These are phyloP conservation scores for Funneliformis mosseae DNA, from an alignment of 192 early-diverging fungal genomes.

Conservation along the genomic window DNA sequence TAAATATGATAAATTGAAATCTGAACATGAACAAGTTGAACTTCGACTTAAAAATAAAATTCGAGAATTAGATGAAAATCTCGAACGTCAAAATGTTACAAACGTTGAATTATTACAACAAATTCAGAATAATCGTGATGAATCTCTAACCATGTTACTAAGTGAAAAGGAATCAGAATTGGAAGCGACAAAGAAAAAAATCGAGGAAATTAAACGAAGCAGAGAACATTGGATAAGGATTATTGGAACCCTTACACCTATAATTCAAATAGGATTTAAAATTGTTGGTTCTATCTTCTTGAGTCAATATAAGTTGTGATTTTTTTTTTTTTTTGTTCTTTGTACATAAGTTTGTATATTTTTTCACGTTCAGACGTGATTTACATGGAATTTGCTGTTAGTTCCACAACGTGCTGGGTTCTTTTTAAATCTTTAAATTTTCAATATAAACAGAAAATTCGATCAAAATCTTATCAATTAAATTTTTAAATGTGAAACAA, in stretches of 20 bases:
- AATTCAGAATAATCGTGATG: neutral
- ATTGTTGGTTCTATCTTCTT: neutral
- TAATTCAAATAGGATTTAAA: neutral
- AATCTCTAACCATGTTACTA: neutral
- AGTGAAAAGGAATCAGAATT: neutral
- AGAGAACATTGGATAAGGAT: neutral
- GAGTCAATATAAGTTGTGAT: neutral
- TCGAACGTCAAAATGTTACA: neutral
- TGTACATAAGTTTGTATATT: too few species aligned
- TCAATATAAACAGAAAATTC: too few species aligned
- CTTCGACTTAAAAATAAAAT: neutral
- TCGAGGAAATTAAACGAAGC: neutral
- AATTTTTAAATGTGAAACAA: too few species aligned
- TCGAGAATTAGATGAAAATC: neutral
- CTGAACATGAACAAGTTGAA: neutral
- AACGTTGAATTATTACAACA: neutral
- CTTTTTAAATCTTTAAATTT: too few species aligned
- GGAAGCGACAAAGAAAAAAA: neutral
- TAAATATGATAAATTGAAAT: neutral
- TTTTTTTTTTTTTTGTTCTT: too few species aligned
- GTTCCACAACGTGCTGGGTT: too few species aligned
- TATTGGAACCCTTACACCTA: neutral
- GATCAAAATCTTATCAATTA: too few species aligned
- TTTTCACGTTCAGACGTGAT: too few species aligned
- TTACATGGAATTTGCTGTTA: too few species aligned